These are phyloP conservation scores for Raffaelea arxii DNA, from an alignment of 2,329 filamentous ascomycete genomes.

Conservation along the genomic window DNA sequence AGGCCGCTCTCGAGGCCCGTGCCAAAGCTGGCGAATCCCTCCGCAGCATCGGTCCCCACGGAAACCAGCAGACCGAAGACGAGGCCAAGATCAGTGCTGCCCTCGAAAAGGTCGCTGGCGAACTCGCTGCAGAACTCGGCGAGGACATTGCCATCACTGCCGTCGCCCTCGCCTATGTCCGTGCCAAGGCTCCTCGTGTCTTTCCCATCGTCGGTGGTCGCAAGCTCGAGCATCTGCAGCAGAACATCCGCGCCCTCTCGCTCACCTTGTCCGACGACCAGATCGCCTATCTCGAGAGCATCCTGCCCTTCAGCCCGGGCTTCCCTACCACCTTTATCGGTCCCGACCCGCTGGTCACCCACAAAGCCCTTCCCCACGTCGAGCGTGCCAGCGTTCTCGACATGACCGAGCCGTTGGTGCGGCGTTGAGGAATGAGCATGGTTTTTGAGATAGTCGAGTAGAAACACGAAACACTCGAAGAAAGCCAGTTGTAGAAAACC, in stretches of 20 bases:
- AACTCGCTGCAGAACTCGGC: conserved; percentile 36
- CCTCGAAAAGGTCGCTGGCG: conserved; percentile 48
- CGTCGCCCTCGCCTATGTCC: conserved; percentile 44
- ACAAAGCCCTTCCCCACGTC: conserved; percentile 1
- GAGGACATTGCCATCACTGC: conserved; percentile 38
- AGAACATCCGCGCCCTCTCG: conserved; percentile 45
- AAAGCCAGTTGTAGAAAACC: too few species aligned
- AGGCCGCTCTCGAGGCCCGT: conserved; percentile 20
- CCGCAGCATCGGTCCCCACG: conserved; percentile 16
- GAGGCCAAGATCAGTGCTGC: conserved; percentile 43
- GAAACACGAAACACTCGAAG: too few species aligned
- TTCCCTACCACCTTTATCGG: conserved; percentile 39
- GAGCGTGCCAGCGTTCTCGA: conserved; percentile 1
- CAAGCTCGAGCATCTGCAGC: conserved; percentile 40
- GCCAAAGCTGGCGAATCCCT: conserved; percentile 26
- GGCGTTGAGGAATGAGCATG: conserved; percentile 1
- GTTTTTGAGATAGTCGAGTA: background rate
- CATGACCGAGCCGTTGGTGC: conserved; percentile 6
- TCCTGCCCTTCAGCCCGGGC: conserved; percentile 42
- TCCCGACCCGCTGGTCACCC: conserved; percentile 14
- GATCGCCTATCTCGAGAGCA: conserved; percentile 42
- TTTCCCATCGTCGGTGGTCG: conserved; percentile 43
- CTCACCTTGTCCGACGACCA: conserved; percentile 41
- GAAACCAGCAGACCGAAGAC: conserved; percentile 29
- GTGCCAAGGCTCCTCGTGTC: conserved; percentile 40